Percentiles rank a stretch among this genome's conserved stretches.
Conservation (phyloP, 345 rosid genomes). For the Hibiscus mutabilis region DNA sequence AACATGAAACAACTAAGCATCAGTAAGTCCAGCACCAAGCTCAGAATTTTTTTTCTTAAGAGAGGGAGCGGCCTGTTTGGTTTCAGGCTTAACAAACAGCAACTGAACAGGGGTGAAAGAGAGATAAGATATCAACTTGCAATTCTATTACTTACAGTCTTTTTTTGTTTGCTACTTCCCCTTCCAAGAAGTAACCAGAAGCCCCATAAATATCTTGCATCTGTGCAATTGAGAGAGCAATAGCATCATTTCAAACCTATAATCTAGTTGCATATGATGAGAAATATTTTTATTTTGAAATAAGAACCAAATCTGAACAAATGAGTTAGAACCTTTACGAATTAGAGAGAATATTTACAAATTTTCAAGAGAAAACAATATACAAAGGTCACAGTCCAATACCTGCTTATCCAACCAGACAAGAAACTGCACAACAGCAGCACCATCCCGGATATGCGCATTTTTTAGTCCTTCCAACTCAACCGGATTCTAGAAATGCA, state of each 20-base stretch:
- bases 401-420: conserved; percentile 13
- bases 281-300: conserved; percentile 1
- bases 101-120: neutral
- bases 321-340: neutral
- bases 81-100: neutral
- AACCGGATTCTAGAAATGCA: conserved; percentile 54
- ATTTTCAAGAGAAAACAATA: neutral
- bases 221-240: conserved; percentile 33
- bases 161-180: conserved; percentile 36
- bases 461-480: conserved; percentile 84
- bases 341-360: neutral
- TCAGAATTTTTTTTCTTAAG: neutral
- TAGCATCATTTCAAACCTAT: conserved; percentile 8
- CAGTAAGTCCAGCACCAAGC: neutral
- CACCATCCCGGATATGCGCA: conserved; percentile 95
- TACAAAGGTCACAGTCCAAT: neutral
- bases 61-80: neutral
- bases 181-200: conserved; percentile 80
- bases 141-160: conserved; percentile 15
- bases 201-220: conserved; percentile 94
- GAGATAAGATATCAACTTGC: conserved; percentile 28
- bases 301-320: neutral
- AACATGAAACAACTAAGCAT: neutral
- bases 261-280: neutral
- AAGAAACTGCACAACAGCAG: conserved; percentile 92